Percentiles rank a stretch among this genome's conserved stretches.
Evolutionary conservation across 225 moss, liverwort and hornwort genomes (phyloP).

Genomic region (Antitrichia curtipendula): DNA sequence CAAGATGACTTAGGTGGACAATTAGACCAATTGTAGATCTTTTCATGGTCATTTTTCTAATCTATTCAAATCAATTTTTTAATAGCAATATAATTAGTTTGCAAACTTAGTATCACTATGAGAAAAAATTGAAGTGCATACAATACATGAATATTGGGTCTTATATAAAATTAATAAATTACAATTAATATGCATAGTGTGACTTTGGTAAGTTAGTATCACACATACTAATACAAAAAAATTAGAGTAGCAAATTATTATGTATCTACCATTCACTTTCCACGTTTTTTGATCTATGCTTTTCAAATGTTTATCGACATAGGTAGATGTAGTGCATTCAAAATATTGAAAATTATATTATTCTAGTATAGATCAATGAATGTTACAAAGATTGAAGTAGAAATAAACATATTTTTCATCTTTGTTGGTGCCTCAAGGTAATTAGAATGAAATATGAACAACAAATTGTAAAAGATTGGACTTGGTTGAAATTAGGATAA

Average conservation of each 20-base stretch:
- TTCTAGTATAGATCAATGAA: background rate
- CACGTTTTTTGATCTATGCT: rapidly evolving
- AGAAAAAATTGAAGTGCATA: background rate
- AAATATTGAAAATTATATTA: background rate
- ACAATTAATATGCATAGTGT: background rate
- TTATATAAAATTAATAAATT: background rate
- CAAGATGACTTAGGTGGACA: background rate
- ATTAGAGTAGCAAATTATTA: background rate
- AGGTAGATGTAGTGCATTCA: background rate
- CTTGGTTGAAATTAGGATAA: background rate
- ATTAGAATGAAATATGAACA: background rate
- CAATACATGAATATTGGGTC: background rate
- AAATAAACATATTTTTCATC: background rate
- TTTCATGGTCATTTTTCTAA: rapidly evolving
- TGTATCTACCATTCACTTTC: background rate
- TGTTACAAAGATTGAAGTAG: background rate
- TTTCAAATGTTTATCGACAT: background rate
- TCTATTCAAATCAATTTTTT: background rate
- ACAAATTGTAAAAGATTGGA: background rate
- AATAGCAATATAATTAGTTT: background rate
- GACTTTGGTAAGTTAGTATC: background rate
- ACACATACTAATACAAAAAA: background rate
- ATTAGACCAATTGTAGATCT: background rate
- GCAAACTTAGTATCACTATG: background rate
- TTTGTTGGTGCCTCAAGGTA: background rate